Percentiles rank a stretch among this genome's conserved stretches.
Evolutionary conservation across 2,329 filamentous ascomycete species (phyloP).

Genomic region (Coniochaeta sp.): DNA sequence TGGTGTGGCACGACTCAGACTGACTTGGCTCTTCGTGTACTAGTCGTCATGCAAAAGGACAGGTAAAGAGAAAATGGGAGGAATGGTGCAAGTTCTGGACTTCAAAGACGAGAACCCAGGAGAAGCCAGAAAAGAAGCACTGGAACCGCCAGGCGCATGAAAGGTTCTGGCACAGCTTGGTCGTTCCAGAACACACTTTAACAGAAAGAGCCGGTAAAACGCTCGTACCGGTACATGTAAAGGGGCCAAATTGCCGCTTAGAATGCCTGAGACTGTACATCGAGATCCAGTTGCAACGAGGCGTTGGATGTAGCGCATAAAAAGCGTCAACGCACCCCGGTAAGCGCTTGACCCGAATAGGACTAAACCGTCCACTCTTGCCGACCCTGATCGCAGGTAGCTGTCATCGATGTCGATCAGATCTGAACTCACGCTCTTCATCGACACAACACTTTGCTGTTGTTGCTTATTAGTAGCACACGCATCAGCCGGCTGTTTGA

Average conservation of each 20-base stretch:
- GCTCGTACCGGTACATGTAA: not conserved
- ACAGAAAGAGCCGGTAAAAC: no score
- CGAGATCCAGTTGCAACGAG: no score
- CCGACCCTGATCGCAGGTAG: not conserved
- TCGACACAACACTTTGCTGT: no score
- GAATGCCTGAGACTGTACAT: no score
- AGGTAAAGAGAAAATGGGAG: not conserved
- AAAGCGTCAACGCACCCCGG: not conserved
- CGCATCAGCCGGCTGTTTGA: no score
- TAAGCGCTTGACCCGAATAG: not conserved
- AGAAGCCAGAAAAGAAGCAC: not conserved
- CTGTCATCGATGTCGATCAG: not conserved
- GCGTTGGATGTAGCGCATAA: no score
- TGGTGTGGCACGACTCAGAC: no score
- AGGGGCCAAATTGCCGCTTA: no score
- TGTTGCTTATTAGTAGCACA: no score
- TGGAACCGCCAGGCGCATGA: not conserved
- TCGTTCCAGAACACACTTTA: no score
- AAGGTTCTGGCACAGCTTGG: not conserved
- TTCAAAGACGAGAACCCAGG: not conserved
- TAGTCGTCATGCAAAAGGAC: not conserved
- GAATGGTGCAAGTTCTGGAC: no score
- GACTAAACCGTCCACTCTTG: not conserved
- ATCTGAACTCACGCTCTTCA: not conserved
- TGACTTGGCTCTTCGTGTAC: not conserved